Evolutionary conservation across 2,329 filamentous ascomycete genomes (phyloP), one percentile per base, ranked within the genome.

Genomic region (Onygenales sp.): DNA sequence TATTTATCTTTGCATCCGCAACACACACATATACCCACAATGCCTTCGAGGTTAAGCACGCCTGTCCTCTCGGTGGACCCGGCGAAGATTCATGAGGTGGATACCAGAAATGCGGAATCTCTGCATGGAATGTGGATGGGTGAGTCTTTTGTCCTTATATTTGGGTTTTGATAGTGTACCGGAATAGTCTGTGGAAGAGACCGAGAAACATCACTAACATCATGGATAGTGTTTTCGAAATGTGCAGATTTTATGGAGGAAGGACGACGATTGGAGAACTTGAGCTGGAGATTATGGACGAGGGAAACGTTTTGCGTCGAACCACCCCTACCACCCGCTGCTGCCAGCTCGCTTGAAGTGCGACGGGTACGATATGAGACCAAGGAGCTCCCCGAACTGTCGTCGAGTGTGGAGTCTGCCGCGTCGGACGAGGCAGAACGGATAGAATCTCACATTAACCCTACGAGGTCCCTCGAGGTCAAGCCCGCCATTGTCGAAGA

Each of bases 61-160:
- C 87, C 92, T 65, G 87, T 97, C 68, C 79, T 97, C 66, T 90
- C 89, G 58, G 87, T 97, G 70, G 90, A 96, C 75, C 85, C 88
- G 59, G 88, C 86, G 67, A 86, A 92, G 62, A 91, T 98, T 69
- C 88, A 93, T 77, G 89, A 94, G 70, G 89, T 97, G 65, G 91
- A 97, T 73, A 95, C 92, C 1, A 81, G 86, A 61, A 95, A 95
- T 70, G 85, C 88, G 32, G 88, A 95, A 73, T 94, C 91, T 67
- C 82, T 97, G 50, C 94, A 93, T 74, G 91, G 88, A 76, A 94
- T 97, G 82, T 95, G 91, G 90, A 92, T 89, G 70, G 88, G 90
- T 95, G 74, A 81, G 87, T 79, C 13, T 31, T 42, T 32, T 42
- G 21, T 36, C 33, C 31, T n/a, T 49, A 27, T 21, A 52, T 51